Evolutionary conservation across 2,329 filamentous ascomycete species (phyloP).

Genomic region (Pseudogymnoascus sp.): DNA sequence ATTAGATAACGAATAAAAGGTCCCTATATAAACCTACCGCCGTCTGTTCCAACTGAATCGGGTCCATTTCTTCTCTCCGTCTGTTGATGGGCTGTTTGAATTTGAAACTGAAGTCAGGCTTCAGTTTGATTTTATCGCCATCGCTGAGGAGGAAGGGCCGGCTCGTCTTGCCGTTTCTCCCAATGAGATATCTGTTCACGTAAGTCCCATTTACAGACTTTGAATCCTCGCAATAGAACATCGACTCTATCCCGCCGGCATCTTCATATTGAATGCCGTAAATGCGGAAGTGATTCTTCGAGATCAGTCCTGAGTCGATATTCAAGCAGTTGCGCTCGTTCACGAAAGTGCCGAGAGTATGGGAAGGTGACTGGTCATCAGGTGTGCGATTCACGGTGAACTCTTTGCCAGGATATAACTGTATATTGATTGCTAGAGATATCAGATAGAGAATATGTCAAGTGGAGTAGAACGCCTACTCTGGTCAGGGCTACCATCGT

Average conservation of each 20-base stretch:
- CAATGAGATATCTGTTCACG: constrained; percentile 42
- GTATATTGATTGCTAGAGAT: not conserved
- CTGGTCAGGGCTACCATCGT: not conserved
- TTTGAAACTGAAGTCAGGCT: constrained; percentile 32
- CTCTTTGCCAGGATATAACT: not conserved
- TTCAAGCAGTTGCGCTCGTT: not conserved
- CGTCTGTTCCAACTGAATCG: constrained; percentile 30
- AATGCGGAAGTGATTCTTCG: constrained; percentile 48
- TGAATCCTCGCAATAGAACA: constrained; percentile 51
- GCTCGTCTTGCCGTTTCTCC: constrained; percentile 29
- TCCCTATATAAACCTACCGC: constrained; percentile 25
- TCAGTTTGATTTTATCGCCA: constrained; percentile 41
- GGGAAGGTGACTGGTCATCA: not conserved
- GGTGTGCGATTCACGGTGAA: not conserved
- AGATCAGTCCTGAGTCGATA: constrained; percentile 31
- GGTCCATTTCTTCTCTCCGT: constrained; percentile 16
- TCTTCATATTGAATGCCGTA: constrained; percentile 47
- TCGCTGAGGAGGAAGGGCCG: constrained; percentile 42
- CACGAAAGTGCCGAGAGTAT: not conserved
- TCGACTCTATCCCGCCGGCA: constrained; percentile 21
- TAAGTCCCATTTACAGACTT: constrained; percentile 48
- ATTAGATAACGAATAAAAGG: not conserved
- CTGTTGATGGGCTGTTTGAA: constrained; percentile 26
- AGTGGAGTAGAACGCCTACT: not conserved
- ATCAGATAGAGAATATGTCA: not conserved